A percentile compares a stretch with the other conserved stretches of the same genome.
These are phyloP conservation scores for Chiua virens DNA, from an alignment of 768 basidiomycete species.

Conservation along the genomic window DNA sequence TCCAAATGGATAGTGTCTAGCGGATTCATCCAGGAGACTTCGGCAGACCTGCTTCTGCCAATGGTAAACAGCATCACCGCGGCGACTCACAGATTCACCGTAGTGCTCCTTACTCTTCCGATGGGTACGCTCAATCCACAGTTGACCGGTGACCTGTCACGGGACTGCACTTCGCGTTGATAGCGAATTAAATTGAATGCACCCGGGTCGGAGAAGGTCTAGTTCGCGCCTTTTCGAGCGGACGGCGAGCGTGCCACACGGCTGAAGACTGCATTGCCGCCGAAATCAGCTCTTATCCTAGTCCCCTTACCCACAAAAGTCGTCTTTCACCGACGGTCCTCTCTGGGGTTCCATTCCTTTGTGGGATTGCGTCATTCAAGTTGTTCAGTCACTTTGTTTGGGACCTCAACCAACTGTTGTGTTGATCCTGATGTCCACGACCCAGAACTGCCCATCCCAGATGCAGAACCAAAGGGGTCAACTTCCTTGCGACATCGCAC, in stretches of 20 bases:
- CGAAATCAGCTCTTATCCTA: background rate
- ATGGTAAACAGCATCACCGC: background rate
- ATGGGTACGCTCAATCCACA: background rate
- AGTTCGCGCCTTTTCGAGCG: background rate
- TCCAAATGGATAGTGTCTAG: background rate
- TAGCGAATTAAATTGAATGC: constrained; percentile 2
- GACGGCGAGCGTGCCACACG: constrained; percentile 6
- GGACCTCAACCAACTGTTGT: background rate
- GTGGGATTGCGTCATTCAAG: background rate
- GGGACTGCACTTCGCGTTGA: no score
- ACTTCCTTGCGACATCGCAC: constrained; percentile 17
- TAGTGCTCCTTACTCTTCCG: background rate
- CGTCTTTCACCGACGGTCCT: background rate
- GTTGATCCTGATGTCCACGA: constrained; percentile 6
- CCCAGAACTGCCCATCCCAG: constrained; percentile 11
- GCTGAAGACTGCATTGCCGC: constrained; percentile 4
- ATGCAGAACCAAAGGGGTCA: constrained; percentile 11
- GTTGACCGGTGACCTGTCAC: background rate
- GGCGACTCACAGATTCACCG: background rate
- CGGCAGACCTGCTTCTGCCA: background rate
- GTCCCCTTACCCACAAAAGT: background rate
- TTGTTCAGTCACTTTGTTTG: no score
- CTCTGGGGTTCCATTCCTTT: background rate
- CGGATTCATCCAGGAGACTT: background rate
- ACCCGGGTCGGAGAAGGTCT: background rate